Conservation (phyloP, 805 yeast genomes). For the Metschnikowia proteae region DNA sequence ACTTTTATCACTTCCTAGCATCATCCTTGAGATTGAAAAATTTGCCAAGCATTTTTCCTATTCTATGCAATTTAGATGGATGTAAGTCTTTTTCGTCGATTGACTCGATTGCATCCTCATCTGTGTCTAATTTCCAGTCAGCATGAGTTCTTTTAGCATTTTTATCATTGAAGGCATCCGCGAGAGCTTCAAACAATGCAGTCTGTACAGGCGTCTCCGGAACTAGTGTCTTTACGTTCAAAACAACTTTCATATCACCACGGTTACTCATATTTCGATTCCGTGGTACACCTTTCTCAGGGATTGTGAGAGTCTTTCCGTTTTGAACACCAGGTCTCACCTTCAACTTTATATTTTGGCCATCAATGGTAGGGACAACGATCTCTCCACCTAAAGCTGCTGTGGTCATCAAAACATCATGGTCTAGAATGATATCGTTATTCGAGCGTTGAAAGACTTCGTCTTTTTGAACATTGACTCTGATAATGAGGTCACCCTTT, state of each 20-base stretch:
- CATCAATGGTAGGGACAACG: conserved; percentile 87
- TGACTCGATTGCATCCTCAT: conserved; percentile 22
- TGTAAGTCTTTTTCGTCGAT: conserved; percentile 38
- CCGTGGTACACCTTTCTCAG: conserved; percentile 84
- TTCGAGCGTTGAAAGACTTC: conserved; percentile 63
- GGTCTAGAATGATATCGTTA: conserved; percentile 59
- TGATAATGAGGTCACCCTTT: conserved; percentile 85
- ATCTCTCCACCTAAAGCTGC: conserved; percentile 94
- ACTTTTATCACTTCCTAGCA: conserved; percentile 6
- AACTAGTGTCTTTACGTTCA: conserved; percentile 65
- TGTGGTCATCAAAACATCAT: conserved; percentile 84
- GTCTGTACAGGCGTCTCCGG: conserved; percentile 83
- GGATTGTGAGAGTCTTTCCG: conserved; percentile 69
- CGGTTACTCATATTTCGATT: conserved; percentile 48
- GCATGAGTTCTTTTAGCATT: conserved; percentile 68
- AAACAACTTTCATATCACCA: conserved; percentile 77
- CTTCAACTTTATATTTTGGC: conserved; percentile 67
- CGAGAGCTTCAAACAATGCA: conserved; percentile 88
- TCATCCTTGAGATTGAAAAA: conserved; percentile 47
- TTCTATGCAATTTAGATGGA: conserved; percentile 50
- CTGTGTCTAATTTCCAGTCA: conserved; percentile 35
- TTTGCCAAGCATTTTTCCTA: conserved; percentile 55
- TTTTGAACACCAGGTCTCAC: conserved; percentile 82
- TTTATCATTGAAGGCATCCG: conserved; percentile 81
- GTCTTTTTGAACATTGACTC: conserved; percentile 77